phyloP scores from a whole-genome alignment of 2,329 filamentous ascomycete species.

The Erysiphe pulchra region DNA sequence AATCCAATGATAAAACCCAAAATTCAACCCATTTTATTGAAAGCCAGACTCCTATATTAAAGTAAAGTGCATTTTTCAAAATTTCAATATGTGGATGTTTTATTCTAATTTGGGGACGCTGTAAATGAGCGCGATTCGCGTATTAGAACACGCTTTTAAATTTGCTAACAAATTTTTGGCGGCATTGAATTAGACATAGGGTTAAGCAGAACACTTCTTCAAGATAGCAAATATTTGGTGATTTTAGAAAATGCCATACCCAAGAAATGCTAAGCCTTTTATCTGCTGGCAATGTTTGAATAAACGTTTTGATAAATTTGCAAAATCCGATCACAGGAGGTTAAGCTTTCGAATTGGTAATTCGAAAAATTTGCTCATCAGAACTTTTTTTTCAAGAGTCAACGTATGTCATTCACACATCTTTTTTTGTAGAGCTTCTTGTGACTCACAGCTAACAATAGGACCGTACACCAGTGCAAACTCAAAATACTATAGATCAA shows the following conservation, averaged over 20 bases:
- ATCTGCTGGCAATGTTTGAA: conserved; percentile 10
- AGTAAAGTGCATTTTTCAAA: too few relatives aligned
- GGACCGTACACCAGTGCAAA: not conserved
- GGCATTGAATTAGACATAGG: too few relatives aligned
- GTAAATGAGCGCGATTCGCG: too few relatives aligned
- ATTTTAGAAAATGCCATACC: conserved; percentile 6
- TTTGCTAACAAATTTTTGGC: too few relatives aligned
- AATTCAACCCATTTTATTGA: too few relatives aligned
- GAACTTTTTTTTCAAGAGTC: not conserved
- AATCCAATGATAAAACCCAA: too few relatives aligned
- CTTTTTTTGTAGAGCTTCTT: not conserved
- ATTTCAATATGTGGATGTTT: too few relatives aligned
- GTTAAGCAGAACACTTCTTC: too few relatives aligned
- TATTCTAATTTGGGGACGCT: too few relatives aligned
- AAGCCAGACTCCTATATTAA: too few relatives aligned
- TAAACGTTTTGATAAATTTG: not conserved
- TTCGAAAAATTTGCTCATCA: not conserved
- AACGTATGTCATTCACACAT: not conserved
- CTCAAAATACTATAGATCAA: not conserved
- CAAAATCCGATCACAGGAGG: not conserved
- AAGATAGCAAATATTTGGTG: too few relatives aligned
- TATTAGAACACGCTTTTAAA: too few relatives aligned
- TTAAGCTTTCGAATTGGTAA: not conserved
- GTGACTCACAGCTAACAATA: not conserved
- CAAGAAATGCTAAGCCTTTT: conserved; percentile 3